These are phyloP conservation scores for Shiraia bambusicola DNA, from an alignment of 2,329 filamentous ascomycete species.

Conservation along the genomic window DNA sequence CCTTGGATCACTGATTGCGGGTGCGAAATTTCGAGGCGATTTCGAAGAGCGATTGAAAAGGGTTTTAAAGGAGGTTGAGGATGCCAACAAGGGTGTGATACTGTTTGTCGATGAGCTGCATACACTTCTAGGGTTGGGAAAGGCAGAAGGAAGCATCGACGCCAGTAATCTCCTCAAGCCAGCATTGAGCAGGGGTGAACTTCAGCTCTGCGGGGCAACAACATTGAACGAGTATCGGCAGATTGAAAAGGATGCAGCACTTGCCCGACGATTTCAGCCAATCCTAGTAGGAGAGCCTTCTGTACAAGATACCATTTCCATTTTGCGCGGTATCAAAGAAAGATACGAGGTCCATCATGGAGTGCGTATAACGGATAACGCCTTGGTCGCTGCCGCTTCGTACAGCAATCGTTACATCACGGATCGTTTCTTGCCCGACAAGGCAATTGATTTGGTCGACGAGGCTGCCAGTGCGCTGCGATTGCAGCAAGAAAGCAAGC, in stretches of 20 bases:
- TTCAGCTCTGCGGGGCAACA: conserved; percentile 94
- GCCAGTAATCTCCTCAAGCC: conserved; percentile 94
- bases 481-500: conserved; percentile 94
- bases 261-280: conserved; percentile 90
- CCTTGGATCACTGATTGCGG: conserved; percentile 88
- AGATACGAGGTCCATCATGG: conserved; percentile 97
- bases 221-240: conserved; percentile 88
- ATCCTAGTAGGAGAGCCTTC: conserved; percentile 90
- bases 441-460: conserved; percentile 95
- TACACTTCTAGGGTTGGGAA: conserved; percentile 85
- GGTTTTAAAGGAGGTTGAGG: conserved; percentile 86
- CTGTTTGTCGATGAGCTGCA: conserved; percentile 95
- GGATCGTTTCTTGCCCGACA: conserved; percentile 92
- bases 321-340: conserved; percentile 93
- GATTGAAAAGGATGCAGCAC: conserved; percentile 93
- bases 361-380: conserved; percentile 89
- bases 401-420: conserved; percentile 96
- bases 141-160: conserved; percentile 94
- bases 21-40: conserved; percentile 92
- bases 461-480: conserved; percentile 89
- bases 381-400: conserved; percentile 86
- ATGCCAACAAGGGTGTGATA: conserved; percentile 85
- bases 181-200: conserved; percentile 84
- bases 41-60: conserved; percentile 93
- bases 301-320: conserved; percentile 91